Conservation (phyloP, 192 early-diverging fungal species). For the Linnemannia zychae region DNA sequence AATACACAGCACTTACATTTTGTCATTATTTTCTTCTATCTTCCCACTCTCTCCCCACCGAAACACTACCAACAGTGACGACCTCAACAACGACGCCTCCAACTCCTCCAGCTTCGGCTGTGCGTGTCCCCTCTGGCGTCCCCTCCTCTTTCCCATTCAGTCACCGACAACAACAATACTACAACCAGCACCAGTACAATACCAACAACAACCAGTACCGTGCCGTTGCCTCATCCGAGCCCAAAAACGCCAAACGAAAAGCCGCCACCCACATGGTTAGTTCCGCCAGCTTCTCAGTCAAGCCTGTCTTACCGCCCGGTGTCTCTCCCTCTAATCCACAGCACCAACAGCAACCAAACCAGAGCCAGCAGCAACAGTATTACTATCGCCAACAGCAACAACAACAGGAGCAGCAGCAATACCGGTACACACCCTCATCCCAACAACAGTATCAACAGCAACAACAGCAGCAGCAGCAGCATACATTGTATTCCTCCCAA, state of each 20-base stretch:
- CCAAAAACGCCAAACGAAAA: conserved; percentile 4
- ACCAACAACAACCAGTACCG: not conserved
- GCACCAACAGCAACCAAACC: not conserved
- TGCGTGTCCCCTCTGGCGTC: conserved; percentile 9
- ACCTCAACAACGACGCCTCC: conserved; percentile 8
- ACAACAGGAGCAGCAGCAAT: not conserved
- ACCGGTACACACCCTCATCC: not conserved
- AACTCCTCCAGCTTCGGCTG: conserved; percentile 11
- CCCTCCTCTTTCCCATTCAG: not conserved
- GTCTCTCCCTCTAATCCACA: not conserved
- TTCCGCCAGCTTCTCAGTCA: conserved; percentile 1
- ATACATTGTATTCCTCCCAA: not conserved
- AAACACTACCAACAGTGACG: conserved; percentile 9
- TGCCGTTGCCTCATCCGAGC: not conserved
- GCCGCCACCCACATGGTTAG: not conserved
- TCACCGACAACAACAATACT: not conserved
- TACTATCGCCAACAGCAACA: not conserved
- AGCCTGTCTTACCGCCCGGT: not conserved
- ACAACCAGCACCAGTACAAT: no score
- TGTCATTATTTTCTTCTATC: not conserved
- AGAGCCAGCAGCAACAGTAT: not conserved
- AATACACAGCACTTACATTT: no score
- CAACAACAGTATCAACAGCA: not conserved
- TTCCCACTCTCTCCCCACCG: not conserved
- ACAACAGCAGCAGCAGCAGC: not conserved